These are phyloP conservation scores for Elongisporangium anandrum DNA, from an alignment of 352 stramenopile species.

Conservation along the genomic window DNA sequence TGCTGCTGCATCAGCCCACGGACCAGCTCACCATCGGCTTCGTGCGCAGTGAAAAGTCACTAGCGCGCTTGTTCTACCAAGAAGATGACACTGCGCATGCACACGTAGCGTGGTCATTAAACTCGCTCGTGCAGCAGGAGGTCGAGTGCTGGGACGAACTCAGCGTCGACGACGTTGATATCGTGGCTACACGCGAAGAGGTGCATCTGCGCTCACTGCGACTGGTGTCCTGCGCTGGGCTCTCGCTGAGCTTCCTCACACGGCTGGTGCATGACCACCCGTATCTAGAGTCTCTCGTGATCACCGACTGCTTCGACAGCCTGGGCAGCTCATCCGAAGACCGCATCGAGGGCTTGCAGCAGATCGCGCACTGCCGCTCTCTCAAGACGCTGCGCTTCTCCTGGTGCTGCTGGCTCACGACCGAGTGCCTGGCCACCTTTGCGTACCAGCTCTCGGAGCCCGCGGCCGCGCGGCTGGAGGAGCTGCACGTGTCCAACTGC, in stretches of 20 bases:
- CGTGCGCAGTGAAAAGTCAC: slow-evolving; percentile 49
- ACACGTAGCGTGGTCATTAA: slow-evolving; percentile 41
- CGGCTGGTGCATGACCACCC: slow-evolving; percentile 39
- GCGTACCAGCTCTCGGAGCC: slow-evolving; percentile 65
- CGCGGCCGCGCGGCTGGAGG: slow-evolving; percentile 31
- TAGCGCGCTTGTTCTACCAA: slow-evolving; percentile 33
- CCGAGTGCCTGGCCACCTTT: slow-evolving; percentile 65
- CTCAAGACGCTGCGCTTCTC: slow-evolving; percentile 69
- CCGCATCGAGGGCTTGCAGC: slow-evolving; percentile 37
- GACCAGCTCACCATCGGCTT: slow-evolving; percentile 69
- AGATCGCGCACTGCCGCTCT: slow-evolving; percentile 42
- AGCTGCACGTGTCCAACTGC: slow-evolving; percentile 58
- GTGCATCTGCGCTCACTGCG: slow-evolving; percentile 48
- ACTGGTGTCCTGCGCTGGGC: slow-evolving; percentile 62
- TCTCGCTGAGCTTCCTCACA: slow-evolving; percentile 45
- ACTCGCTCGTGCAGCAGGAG: slow-evolving; percentile 18
- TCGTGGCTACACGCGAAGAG: slow-evolving; percentile 55
- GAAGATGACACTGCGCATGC: slow-evolving; percentile 20
- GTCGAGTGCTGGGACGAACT: slow-evolving; percentile 74
- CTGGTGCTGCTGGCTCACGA: slow-evolving; percentile 83
- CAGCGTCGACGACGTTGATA: slow-evolving; percentile 58
- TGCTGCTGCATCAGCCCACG: slow-evolving; percentile 53
- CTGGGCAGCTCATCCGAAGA: slow-evolving; percentile 24
- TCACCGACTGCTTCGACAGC: slow-evolving; percentile 68
- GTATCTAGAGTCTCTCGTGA: slow-evolving; percentile 48